Conservation (phyloP, 768 basidiomycete species). For the Collybia sp. region DNA sequence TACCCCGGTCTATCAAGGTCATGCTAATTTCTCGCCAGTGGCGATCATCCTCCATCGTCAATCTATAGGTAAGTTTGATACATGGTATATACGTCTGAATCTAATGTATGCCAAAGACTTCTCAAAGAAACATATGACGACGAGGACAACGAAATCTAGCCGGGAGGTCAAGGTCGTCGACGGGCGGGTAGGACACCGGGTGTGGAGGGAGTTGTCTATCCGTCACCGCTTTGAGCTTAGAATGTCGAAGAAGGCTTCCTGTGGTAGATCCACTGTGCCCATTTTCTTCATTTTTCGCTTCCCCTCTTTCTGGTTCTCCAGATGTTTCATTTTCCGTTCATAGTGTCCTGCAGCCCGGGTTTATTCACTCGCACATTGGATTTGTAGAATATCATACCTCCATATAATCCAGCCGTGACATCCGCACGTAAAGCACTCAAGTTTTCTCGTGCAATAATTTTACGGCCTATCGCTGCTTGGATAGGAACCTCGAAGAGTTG, state of each 20-base stretch:
- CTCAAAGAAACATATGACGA: slow-evolving; percentile 96
- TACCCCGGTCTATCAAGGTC: slow-evolving; percentile 6
- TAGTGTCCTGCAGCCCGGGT: slow-evolving; percentile 60
- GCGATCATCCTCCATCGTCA: slow-evolving; percentile 94
- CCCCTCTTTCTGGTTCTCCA: slow-evolving; percentile 89
- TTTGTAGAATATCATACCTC: slow-evolving; percentile 43
- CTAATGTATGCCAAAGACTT: slow-evolving; percentile 39
- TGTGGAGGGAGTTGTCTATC: background rate
- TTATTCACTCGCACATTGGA: slow-evolving; percentile 1
- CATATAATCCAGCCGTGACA: slow-evolving; percentile 92
- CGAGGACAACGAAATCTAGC: slow-evolving; percentile 80
- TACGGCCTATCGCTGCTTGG: slow-evolving; percentile 86
- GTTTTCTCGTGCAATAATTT: slow-evolving; percentile 86
- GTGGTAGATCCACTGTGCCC: slow-evolving; percentile 86
- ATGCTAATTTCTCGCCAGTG: slow-evolving; percentile 43
- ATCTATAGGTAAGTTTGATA: slow-evolving; percentile 66
- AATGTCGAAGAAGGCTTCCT: slow-evolving; percentile 94
- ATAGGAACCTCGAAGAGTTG: slow-evolving; percentile 95
- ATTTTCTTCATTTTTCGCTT: slow-evolving; percentile 87
- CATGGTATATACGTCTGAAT: background rate
- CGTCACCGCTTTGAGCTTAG: slow-evolving; percentile 54
- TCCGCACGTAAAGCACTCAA: slow-evolving; percentile 83
- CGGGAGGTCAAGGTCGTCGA: slow-evolving; percentile 3
- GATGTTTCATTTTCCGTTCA: slow-evolving; percentile 87
- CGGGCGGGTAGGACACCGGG: background rate